These are phyloP conservation scores for Thielaviopsis punctulata DNA, from an alignment of 2,329 filamentous ascomycete species.

Conservation along the genomic window DNA sequence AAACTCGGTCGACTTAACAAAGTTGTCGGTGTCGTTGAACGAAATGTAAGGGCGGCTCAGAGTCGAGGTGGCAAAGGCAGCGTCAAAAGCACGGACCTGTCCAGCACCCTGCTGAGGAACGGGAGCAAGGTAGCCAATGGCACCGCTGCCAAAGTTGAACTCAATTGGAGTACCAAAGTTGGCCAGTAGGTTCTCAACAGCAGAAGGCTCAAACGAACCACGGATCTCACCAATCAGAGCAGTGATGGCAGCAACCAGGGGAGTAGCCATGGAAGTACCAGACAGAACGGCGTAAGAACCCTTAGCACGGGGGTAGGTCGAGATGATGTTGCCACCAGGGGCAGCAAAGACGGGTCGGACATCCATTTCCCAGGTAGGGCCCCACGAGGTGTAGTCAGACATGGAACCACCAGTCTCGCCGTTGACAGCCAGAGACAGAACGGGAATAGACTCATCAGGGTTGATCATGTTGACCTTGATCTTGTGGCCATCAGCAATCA, in stretches of 20 bases:
- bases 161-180: conserved; percentile 30
- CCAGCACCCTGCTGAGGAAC: conserved; percentile 44
- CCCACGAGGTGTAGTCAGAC: conserved; percentile 39
- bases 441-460: conserved; percentile 20
- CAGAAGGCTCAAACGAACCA: conserved; percentile 31
- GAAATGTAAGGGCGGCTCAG: conserved; percentile 39
- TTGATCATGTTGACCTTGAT: conserved; percentile 28
- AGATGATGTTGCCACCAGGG: conserved; percentile 40
- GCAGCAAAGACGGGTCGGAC: conserved; percentile 39
- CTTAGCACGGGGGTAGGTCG: conserved; percentile 28
- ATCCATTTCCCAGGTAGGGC: conserved; percentile 41
- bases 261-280: conserved; percentile 44
- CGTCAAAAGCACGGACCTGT: conserved; percentile 40
- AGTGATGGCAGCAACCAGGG: conserved; percentile 35
- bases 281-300: conserved; percentile 31
- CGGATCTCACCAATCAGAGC: conserved; percentile 36
- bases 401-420: conserved; percentile 31
- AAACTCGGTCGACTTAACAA: conserved; percentile 31
- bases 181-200: conserved; percentile 32
- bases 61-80: conserved; percentile 34
- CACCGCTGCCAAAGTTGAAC: conserved; percentile 27
- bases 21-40: conserved; percentile 47
- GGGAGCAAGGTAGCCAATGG: conserved; percentile 29
- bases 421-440: conserved; percentile 22
- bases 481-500: conserved; percentile 25